phyloP scores from a whole-genome alignment of 177 flowering plant genomes.

The Tripterygium wilfordii region DNA sequence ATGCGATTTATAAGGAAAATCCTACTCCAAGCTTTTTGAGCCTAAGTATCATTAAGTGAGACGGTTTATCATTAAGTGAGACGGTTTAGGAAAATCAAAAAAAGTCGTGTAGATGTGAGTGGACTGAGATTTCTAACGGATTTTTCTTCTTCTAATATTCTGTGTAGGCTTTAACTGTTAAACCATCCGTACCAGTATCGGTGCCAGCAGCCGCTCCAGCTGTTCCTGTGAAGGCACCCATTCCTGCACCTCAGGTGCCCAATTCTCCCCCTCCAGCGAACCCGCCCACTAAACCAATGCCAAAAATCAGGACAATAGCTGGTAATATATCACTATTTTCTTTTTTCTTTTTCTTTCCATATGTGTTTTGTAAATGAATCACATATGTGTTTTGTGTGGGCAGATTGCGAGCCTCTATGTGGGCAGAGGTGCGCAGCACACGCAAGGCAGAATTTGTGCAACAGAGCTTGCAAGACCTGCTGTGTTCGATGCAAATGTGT shows the following conservation, averaged over 20 bases:
- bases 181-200: constrained; percentile 4
- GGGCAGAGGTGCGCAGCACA: constrained; percentile 28
- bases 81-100: too few relatives aligned
- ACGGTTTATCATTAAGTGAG: too few relatives aligned
- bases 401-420: constrained; percentile 41
- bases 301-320: constrained; percentile 6
- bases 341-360: background rate
- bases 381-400: background rate
- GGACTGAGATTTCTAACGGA: too few relatives aligned
- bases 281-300: constrained; percentile 1
- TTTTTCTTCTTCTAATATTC: too few relatives aligned
- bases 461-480: constrained; percentile 41
- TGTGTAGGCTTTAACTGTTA: background rate
- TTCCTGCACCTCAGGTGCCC: background rate
- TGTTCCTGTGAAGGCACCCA: constrained; percentile 3
- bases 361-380: background rate
- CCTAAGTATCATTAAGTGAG: too few relatives aligned
- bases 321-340: too few relatives aligned
- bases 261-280: background rate
- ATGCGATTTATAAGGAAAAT: too few relatives aligned
- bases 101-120: too few relatives aligned
- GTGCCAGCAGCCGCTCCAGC: constrained; percentile 1
- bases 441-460: constrained; percentile 31
- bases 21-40: too few relatives aligned
- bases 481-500: constrained; percentile 49